Conservation (phyloP, 2,329 filamentous ascomycete species). For the Pseudocercospora pini-densiflorae region DNA sequence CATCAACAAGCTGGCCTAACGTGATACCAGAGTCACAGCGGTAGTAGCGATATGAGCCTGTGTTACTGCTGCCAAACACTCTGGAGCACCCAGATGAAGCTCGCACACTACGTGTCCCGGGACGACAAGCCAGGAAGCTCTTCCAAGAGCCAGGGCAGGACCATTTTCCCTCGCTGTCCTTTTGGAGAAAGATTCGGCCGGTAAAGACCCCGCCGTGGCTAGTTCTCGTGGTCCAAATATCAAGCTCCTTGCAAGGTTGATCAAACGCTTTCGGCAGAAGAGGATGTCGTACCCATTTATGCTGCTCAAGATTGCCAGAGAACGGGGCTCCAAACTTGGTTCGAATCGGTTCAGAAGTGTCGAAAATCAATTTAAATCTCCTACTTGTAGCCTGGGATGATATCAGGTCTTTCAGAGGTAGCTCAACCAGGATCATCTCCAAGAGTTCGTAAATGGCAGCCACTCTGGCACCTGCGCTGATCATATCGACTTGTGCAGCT, state of each 20-base stretch:
- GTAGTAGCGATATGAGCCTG: constrained; percentile 16
- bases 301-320: constrained; percentile 1
- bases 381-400: constrained; percentile 5
- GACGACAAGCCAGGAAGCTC: constrained; percentile 17
- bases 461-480: constrained; percentile 13
- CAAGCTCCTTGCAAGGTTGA: constrained; percentile 4
- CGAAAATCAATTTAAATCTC: constrained; percentile 12
- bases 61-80: constrained; percentile 16
- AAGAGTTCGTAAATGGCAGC: constrained; percentile 23
- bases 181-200: constrained; percentile 10
- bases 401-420: constrained; percentile 13
- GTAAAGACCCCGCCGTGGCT: constrained; percentile 9
- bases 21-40: constrained; percentile 13
- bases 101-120: constrained; percentile 17
- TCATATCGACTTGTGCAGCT: background rate
- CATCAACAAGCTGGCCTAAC: constrained; percentile 15
- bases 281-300: constrained; percentile 16
- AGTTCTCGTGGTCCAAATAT: constrained; percentile 17
- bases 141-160: constrained; percentile 14
- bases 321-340: constrained; percentile 14
- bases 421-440: constrained; percentile 20
- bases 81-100: constrained; percentile 20
- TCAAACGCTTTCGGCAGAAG: constrained; percentile 5
- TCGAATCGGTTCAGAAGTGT: constrained; percentile 18
- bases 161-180: constrained; percentile 8